Conservation (phyloP, 306 rosid genomes). For the Dalbergia oliveri region DNA sequence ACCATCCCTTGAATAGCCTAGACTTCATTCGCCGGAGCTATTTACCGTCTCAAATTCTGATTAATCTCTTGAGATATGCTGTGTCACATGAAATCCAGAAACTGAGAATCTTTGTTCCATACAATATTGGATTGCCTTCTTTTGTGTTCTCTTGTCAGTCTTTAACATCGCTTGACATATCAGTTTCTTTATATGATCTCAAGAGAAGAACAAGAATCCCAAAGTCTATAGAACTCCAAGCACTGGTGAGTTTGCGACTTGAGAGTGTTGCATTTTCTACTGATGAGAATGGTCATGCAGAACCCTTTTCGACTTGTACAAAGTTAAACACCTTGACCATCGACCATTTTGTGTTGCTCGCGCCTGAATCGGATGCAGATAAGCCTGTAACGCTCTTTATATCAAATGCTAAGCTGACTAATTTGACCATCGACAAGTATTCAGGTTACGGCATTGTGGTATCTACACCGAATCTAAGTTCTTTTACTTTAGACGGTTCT, state of each 20-base stretch:
- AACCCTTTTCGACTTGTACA: conserved; percentile 30
- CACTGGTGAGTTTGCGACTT: conserved; percentile 1
- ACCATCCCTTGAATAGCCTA: conserved; percentile 10
- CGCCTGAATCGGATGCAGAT: background rate
- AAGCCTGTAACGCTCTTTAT: conserved; percentile 4
- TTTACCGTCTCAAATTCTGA: background rate
- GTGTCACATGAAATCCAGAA: conserved; percentile 1
- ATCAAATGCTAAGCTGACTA: conserved; percentile 17
- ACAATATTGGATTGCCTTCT: conserved; percentile 21
- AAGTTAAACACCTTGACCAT: conserved; percentile 18
- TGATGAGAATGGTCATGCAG: background rate
- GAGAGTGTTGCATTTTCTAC: background rate
- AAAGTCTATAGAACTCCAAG: conserved; percentile 22
- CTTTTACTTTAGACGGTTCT: conserved; percentile 23
- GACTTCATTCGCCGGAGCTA: conserved; percentile 1
- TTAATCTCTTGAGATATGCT: conserved; percentile 14
- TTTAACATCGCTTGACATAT: conserved; percentile 18
- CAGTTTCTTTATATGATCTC: conserved; percentile 21
- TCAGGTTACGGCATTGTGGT: conserved; percentile 12
- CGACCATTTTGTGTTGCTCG: background rate
- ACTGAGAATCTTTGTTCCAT: conserved; percentile 15
- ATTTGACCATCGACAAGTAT: background rate
- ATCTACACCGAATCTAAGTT: conserved; percentile 22
- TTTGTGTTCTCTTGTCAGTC: conserved; percentile 29
- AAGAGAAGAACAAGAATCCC: conserved; percentile 22